Percentiles rank a stretch among this genome's conserved stretches.
phyloP scores from a whole-genome alignment of 495 filamentous ascomycete genomes.

The Hyaloscypha bicolor region DNA sequence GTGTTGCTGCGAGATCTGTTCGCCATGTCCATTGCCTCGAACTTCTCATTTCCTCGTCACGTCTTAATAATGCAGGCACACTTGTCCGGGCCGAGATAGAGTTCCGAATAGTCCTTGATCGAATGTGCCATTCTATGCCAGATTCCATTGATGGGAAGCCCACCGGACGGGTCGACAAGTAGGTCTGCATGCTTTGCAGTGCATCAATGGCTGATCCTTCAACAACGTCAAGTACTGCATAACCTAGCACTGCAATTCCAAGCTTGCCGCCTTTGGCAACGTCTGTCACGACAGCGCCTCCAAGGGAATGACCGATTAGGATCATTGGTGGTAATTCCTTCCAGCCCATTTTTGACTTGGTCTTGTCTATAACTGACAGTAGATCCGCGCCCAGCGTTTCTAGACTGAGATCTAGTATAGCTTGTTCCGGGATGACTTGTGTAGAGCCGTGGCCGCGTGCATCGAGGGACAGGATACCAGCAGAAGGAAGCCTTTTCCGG shows the following conservation, averaged over 20 bases:
- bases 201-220: slow-evolving; percentile 88
- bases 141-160: slow-evolving; percentile 73
- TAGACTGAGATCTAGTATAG: slow-evolving; percentile 62
- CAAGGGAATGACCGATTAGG: slow-evolving; percentile 91
- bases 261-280: slow-evolving; percentile 68
- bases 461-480: slow-evolving; percentile 82
- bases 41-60: slow-evolving; percentile 23
- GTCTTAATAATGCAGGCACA: slow-evolving; percentile 76
- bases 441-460: slow-evolving; percentile 87
- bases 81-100: slow-evolving; percentile 76
- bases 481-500: slow-evolving; percentile 73
- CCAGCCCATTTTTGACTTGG: slow-evolving; percentile 69
- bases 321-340: slow-evolving; percentile 69
- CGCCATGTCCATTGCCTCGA: slow-evolving; percentile 72
- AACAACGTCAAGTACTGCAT: slow-evolving; percentile 93
- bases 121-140: slow-evolving; percentile 92
- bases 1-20: slow-evolving; percentile 80
- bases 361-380: slow-evolving; percentile 64
- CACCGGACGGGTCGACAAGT: slow-evolving; percentile 80
- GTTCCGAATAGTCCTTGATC: slow-evolving; percentile 87
- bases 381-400: slow-evolving; percentile 74
- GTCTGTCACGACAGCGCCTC: slow-evolving; percentile 92
- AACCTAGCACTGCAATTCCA: slow-evolving; percentile 73
- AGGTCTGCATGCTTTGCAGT: slow-evolving; percentile 91
- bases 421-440: slow-evolving; percentile 37